Evolutionary conservation across 2,329 filamentous ascomycete species (phyloP), one percentile per base, ranked within the genome.

Genomic region (Colletotrichum orbiculare): DNA sequence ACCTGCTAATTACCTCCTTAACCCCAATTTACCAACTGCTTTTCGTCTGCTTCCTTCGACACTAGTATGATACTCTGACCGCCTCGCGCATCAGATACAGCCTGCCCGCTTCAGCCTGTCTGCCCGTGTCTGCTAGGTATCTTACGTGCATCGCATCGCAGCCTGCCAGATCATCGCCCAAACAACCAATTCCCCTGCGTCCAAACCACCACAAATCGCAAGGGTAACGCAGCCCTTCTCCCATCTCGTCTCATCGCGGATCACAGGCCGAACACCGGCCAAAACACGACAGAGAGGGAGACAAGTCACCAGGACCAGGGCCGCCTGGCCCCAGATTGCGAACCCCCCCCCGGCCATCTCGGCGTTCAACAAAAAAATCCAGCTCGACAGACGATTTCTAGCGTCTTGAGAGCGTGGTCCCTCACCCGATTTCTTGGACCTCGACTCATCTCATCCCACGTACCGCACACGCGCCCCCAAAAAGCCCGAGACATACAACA

Each of bases 351-450:
- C 17, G 38, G 17, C 25, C 39, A 60, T 49, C 46, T 66, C 58
- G 63, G 63, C 58, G 47, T 62, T 63, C 58, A 65, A 65, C 58
- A 65, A 66, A 62, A 52, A 25, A 25, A 4, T 4, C 25, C 25
- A 25, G 25, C 25, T 25, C 25, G 25, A 25, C 25, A 25, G 25
- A 25, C 25, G 25, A 5, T 4, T 25, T 25, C 25, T 25, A 25
- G 25, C 25, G 25, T 25, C 25, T 4, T 25, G 25, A 25, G 25
- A 25, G 25, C 3, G 25, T 25, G 25, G 25, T 59, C 62, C 47
- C 62, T 62, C 62, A 62, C 52, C 50, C 50, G 50, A 17, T 42
- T 50, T 38, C 25, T 25, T 25, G 25, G 25, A 25, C 25, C 25
- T 25, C 25, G 25, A 25, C 25, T 25, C 25, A 25, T 25, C 25